Percentiles rank a stretch among this genome's conserved stretches.
Evolutionary conservation across 2,329 filamentous ascomycete genomes (phyloP).

Genomic region (Aspergillus versicolor): DNA sequence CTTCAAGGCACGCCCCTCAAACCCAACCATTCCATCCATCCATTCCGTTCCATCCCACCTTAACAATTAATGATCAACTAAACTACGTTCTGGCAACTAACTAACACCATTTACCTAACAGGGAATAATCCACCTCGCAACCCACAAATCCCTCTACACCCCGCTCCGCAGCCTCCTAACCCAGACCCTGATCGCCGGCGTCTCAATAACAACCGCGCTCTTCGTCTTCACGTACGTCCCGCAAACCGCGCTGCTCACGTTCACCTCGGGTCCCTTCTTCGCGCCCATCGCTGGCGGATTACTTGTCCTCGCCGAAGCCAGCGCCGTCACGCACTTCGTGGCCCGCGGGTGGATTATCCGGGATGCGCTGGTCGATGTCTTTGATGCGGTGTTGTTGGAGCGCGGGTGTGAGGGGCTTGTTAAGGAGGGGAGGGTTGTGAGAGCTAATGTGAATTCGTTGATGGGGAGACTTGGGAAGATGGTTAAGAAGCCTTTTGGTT

Average conservation of each 20-base stretch:
- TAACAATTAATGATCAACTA: background rate
- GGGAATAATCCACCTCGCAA: conserved; percentile 61
- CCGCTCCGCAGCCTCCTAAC: conserved; percentile 58
- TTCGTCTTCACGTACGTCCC: conserved; percentile 85
- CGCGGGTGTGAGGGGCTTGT: conserved; percentile 63
- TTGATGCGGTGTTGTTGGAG: conserved; percentile 69
- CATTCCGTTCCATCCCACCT: background rate
- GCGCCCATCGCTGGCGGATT: conserved; percentile 61
- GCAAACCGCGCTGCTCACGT: conserved; percentile 76
- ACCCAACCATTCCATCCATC: background rate
- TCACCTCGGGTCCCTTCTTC: conserved; percentile 75
- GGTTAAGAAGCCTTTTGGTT: conserved; percentile 52
- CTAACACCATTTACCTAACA: conserved; percentile 25
- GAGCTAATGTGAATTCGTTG: conserved; percentile 11
- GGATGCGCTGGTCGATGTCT: conserved; percentile 82
- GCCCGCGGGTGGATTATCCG: conserved; percentile 72
- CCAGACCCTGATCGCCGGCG: conserved; percentile 67
- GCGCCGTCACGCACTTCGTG: conserved; percentile 52
- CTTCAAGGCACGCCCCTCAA: conserved; percentile 56
- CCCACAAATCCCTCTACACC: conserved; percentile 58
- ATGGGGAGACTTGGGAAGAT: conserved; percentile 59
- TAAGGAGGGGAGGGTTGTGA: conserved; percentile 54
- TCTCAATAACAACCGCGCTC: conserved; percentile 73
- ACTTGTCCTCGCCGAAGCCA: conserved; percentile 60
- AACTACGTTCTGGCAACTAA: background rate